Evolutionary conservation across 768 basidiomycete species (phyloP).

Genomic region (Dioszegia aurantiaca): DNA sequence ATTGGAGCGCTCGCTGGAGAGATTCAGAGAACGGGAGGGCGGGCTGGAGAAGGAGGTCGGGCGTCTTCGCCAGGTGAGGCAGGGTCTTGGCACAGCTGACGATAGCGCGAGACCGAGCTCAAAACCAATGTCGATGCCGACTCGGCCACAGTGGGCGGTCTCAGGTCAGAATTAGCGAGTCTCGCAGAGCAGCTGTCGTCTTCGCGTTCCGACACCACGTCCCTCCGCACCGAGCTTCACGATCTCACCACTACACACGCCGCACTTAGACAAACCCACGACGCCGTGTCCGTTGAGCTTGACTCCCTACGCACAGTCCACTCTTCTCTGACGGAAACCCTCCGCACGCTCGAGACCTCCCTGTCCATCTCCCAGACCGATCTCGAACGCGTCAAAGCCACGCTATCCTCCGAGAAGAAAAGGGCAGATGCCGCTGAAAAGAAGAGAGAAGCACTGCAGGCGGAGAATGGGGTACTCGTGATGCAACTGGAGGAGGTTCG

Average conservation of each 20-base stretch:
- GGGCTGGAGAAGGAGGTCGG: constrained; percentile 44
- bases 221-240: constrained; percentile 12
- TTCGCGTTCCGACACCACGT: not conserved
- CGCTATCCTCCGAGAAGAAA: constrained; percentile 26
- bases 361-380: constrained; percentile 14
- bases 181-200: not conserved
- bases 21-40: constrained; percentile 21
- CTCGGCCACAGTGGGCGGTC: not conserved
- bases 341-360: constrained; percentile 5
- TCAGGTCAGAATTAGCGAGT: not conserved
- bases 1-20: constrained; percentile 19
- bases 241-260: not conserved
- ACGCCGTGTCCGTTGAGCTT: not conserved
- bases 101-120: constrained; percentile 26
- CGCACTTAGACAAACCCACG: constrained; percentile 3
- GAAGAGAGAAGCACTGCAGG: constrained; percentile 37
- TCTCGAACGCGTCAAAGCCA: constrained; percentile 20
- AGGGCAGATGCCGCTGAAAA: constrained; percentile 41
- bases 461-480: constrained; percentile 47
- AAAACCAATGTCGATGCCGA: not conserved
- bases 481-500: constrained; percentile 49
- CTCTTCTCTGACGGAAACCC: not conserved
- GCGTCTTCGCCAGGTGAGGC: constrained; percentile 41
- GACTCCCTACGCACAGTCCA: constrained; percentile 1
- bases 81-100: not conserved